Percentiles rank a stretch among this genome's conserved stretches.
These are phyloP conservation scores for Thelonectria blattea DNA, from an alignment of 2,329 filamentous ascomycete genomes.

Conservation along the genomic window DNA sequence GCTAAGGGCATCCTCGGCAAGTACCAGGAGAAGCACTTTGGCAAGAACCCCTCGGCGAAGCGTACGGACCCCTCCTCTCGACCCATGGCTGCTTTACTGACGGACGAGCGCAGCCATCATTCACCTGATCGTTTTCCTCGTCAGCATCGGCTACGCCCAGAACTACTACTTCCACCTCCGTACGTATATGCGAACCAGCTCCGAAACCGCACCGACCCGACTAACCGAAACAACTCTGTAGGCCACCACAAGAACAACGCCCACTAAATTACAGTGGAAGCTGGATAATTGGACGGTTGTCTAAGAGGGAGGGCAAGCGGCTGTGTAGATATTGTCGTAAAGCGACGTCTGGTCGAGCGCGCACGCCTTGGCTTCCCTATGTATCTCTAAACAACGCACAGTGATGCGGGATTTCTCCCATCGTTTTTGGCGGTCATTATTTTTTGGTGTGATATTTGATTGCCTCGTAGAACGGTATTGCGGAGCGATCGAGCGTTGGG, in stretches of 20 bases:
- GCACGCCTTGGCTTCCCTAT: constrained; percentile 46
- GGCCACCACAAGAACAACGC: constrained; percentile 99
- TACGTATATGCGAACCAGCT: constrained; percentile 58
- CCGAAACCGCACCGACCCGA: constrained; percentile 8
- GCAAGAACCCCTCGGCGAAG: constrained; percentile 86
- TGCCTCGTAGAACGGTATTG: background rate
- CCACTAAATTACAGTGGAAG: constrained; percentile 67
- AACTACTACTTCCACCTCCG: constrained; percentile 99
- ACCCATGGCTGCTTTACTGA: constrained; percentile 19
- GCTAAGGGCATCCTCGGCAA: constrained; percentile 81
- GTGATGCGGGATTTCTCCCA: constrained; percentile 36
- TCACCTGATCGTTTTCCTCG: constrained; percentile 79
- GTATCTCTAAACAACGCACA: constrained; percentile 40
- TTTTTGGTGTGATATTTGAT: background rate
- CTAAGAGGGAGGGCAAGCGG: constrained; percentile 35
- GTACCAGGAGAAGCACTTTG: constrained; percentile 93
- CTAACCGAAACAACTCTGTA: constrained; percentile 48
- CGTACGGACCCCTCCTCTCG: constrained; percentile 65
- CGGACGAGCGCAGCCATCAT: constrained; percentile 71
- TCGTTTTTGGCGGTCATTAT: background rate
- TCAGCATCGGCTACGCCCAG: constrained; percentile 89
- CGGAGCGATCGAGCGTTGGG: background rate
- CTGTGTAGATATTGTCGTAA: constrained; percentile 52
- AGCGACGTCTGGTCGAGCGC: constrained; percentile 41
- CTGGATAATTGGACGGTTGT: constrained; percentile 34